These are phyloP conservation scores for Syzygium jambos DNA, from an alignment of 345 rosid species.

Conservation along the genomic window DNA sequence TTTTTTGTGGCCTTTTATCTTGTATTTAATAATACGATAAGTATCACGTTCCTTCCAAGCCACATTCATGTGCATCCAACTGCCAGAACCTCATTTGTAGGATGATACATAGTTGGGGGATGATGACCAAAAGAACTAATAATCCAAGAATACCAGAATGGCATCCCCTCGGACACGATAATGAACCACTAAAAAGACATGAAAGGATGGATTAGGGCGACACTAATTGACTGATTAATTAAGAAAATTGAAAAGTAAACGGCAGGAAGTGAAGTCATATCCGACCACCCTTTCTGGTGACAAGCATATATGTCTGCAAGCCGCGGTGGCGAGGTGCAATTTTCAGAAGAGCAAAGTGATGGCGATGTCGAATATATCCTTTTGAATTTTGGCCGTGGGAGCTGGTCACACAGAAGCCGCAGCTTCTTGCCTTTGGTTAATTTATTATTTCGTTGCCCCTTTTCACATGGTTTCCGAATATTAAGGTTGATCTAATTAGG, in stretches of 20 bases:
- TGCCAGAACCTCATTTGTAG: not conserved
- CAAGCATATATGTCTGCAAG: not conserved
- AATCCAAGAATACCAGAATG: not conserved
- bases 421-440: not conserved
- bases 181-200: not conserved
- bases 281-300: not conserved
- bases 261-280: not conserved
- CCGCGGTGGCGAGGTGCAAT: not conserved
- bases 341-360: not conserved
- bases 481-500: not conserved
- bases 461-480: not conserved
- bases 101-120: not conserved
- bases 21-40: not conserved
- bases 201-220: not conserved
- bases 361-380: not conserved
- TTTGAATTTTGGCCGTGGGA: not conserved
- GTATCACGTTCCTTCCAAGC: not conserved
- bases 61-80: not conserved
- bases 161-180: not conserved
- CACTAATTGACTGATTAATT: not conserved
- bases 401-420: not conserved
- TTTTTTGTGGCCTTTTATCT: too few species aligned
- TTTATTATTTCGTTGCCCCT: not conserved
- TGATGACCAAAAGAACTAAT: not conserved
- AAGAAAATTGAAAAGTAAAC: not conserved